Conservation (phyloP, 495 filamentous ascomycete species). For the Neurospora sp. region DNA sequence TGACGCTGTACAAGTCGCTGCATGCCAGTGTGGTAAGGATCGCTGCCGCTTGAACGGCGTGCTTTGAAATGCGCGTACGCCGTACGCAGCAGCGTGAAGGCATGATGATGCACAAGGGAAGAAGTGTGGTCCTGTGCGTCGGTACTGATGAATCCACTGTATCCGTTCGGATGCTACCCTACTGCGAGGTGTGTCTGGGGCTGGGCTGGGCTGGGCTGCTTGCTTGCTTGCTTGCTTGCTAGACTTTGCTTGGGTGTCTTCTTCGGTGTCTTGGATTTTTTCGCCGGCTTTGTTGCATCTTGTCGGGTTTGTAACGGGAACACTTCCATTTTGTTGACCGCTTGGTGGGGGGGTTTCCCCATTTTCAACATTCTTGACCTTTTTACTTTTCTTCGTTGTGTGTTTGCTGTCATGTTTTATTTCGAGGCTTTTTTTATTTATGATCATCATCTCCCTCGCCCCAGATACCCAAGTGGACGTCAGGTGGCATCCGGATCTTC, state of each 20-base stretch:
- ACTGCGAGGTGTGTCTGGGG: neutral
- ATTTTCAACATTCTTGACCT: neutral
- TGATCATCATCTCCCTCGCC: neutral
- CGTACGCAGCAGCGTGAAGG: neutral
- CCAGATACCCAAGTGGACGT: neutral
- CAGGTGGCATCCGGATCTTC: neutral
- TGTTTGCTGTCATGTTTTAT: neutral
- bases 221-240: neutral
- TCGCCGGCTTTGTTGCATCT: neutral
- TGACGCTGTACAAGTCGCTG: neutral
- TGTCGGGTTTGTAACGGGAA: neutral
- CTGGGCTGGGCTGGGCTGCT: neutral
- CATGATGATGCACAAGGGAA: neutral
- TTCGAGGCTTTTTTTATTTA: neutral
- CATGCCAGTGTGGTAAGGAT: neutral
- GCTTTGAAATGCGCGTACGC: neutral
- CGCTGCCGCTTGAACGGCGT: neutral
- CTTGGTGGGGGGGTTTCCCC: neutral
- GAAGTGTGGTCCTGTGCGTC: neutral
- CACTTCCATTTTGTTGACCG: neutral
- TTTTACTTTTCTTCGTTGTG: neutral
- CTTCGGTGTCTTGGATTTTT: neutral
- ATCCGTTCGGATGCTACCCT: neutral
- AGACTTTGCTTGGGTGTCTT: neutral
- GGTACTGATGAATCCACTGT: neutral